These are phyloP conservation scores for Curvularia verruculosa DNA, from an alignment of 2,329 filamentous ascomycete species.

Conservation along the genomic window DNA sequence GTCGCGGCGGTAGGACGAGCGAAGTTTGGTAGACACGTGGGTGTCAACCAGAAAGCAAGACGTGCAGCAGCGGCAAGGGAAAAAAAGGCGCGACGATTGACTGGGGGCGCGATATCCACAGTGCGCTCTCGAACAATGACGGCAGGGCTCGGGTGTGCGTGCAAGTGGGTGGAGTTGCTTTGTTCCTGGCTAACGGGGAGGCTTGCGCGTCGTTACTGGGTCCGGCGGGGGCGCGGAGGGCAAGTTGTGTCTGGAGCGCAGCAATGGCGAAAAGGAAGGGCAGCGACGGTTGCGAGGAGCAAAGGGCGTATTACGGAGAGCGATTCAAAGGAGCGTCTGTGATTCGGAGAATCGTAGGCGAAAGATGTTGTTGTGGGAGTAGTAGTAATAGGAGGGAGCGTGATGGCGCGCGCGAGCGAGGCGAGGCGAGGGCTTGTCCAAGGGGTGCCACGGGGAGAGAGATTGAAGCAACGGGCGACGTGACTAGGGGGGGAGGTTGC, in stretches of 20 bases:
- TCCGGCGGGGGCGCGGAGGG: conserved; percentile 16
- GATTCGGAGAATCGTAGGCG: conserved; percentile 44
- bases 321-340: conserved; percentile 42
- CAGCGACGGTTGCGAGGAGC: conserved; percentile 20
- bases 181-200: conserved; percentile 32
- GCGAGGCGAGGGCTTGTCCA: conserved; percentile 23
- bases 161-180: conserved; percentile 22
- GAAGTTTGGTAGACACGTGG: conserved; percentile 22
- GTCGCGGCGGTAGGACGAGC: conserved; percentile 29
- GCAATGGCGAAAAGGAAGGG: conserved; percentile 17
- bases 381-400: conserved; percentile 29
- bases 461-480: conserved; percentile 18
- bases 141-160: not conserved
- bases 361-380: conserved; percentile 9
- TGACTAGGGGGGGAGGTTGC: conserved; percentile 29
- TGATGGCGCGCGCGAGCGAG: conserved; percentile 30
- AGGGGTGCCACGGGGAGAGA: conserved; percentile 24
- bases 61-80: conserved; percentile 18
- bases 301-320: conserved; percentile 30
- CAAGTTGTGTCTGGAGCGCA: conserved; percentile 8
- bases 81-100: conserved; percentile 20
- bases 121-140: conserved; percentile 13
- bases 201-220: conserved; percentile 31
- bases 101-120: conserved; percentile 4
- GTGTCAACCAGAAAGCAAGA: not conserved